phyloP scores from a whole-genome alignment of 345 rosid genomes.

The Eucalyptus polybractea region DNA sequence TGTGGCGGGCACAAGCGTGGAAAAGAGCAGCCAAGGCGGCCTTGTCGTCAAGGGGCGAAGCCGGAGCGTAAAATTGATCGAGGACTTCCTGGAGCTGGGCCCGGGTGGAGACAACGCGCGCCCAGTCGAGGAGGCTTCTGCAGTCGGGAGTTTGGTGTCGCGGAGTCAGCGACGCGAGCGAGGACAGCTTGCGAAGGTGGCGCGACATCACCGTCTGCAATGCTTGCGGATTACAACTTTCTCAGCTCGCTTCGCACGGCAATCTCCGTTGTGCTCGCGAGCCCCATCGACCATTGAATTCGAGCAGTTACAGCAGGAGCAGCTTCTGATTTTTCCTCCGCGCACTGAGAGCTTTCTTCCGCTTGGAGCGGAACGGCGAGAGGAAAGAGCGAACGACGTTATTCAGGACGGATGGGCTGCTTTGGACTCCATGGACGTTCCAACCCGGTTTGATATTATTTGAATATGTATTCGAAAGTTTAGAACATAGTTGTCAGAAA shows the following conservation, averaged over 20 bases:
- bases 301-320: neutral
- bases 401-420: neutral
- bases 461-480: neutral
- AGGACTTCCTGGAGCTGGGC: slow-evolving; percentile 37
- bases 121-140: slow-evolving; percentile 1
- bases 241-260: neutral
- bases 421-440: neutral
- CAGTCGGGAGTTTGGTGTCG: neutral
- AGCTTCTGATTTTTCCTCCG: neutral
- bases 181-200: neutral
- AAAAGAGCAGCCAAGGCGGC: slow-evolving; percentile 48
- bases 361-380: neutral
- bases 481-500: too few species aligned
- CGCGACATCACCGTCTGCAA: neutral
- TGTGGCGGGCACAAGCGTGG: slow-evolving; percentile 52
- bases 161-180: neutral
- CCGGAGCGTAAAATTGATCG: slow-evolving; percentile 8
- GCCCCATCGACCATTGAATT: neutral
- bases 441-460: neutral
- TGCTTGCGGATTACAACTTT: neutral
- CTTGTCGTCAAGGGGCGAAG: slow-evolving; percentile 3
- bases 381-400: neutral
- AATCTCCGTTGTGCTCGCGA: neutral
- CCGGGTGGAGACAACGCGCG: slow-evolving; percentile 14
- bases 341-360: neutral